Base-by-base conservation (phyloP, 768 basidiomycete genomes). In the Dacryopinax primogenitus region DNA sequence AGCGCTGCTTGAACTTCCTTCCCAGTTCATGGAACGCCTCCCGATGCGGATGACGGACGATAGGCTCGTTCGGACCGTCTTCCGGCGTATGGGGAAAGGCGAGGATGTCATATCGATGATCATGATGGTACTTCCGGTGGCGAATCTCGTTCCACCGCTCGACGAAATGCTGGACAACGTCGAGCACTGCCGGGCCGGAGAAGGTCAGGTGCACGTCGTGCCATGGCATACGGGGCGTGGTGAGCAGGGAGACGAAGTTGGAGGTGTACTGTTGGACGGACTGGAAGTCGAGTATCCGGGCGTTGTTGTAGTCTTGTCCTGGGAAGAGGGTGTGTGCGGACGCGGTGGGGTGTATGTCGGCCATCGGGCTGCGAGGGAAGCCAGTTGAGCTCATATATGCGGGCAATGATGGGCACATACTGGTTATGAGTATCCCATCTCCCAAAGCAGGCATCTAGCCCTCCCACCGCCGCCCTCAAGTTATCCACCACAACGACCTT, bases 181-280 rank as follows among this genome's bases (percentile, higher is more conserved):
- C 96, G 65, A 98, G 79, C 3, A 96, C 93, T 16, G 82, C 85
- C 1, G 90, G 82, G 6, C 87, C 96, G 15, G 80, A 77, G 26
- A 93, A 76, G 2, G 90, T 92, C 86, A 90, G 88, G 73, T 93
- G 92, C 13, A 90, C 91, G 76, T 97, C 94, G 72, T 97, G 94
- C 94, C 94, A 97, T 0, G 94, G 91, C 16, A 73, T 74, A 67
- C 90, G 78, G 0, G 84, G 78, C 15, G 78, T 84, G 68, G 91
- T 88, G 47, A 85, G 72, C 58, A 84, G 80, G 33, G 84, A 86
- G 16, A 92, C 73, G 0, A 80, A 79, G 66, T 87, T 90, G 71
- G 83, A 86, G 26, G 84, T 82, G 72, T 85, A 92, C 67, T 90
- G 80, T 65, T 82, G 79, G 0, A 97, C 95, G 11, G 73, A 78